Conservation (phyloP, 2,329 filamentous ascomycete species). For the Paecilomyces sp. region DNA sequence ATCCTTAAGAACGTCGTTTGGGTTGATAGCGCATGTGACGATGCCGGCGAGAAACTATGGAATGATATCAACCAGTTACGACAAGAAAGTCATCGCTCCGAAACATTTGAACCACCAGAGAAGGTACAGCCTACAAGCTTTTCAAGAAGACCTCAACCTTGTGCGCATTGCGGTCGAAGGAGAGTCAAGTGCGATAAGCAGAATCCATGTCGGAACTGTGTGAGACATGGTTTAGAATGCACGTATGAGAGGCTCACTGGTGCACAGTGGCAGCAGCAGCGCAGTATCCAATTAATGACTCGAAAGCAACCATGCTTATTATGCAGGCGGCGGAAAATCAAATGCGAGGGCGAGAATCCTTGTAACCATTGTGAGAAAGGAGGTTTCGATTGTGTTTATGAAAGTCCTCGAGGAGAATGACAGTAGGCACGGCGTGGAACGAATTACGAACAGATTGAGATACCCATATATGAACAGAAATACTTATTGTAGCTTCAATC, state of each 20-base stretch:
- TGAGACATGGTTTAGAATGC: background rate
- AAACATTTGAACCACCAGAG: background rate
- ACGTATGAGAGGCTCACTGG: background rate
- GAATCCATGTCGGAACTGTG: slow-evolving; percentile 3
- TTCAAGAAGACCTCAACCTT: background rate
- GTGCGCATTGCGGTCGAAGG: slow-evolving; percentile 2
- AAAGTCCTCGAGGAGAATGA: background rate
- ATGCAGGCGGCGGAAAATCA: background rate
- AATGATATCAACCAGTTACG: background rate
- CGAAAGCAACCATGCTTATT: background rate
- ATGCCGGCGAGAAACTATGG: slow-evolving; percentile 22
- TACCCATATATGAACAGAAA: too few species aligned
- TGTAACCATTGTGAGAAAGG: background rate
- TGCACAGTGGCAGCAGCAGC: background rate
- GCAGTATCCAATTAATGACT: background rate
- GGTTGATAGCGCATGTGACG: slow-evolving; percentile 28
- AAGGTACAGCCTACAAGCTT: background rate
- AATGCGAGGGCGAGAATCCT: background rate
- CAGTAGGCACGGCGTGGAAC: background rate
- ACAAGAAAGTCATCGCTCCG: background rate
- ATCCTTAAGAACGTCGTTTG: slow-evolving; percentile 23
- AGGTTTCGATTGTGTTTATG: background rate
- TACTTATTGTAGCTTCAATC: too few species aligned
- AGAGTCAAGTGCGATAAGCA: slow-evolving; percentile 5
- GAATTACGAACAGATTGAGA: too few species aligned